phyloP scores from a whole-genome alignment of 495 filamentous ascomycete species.

The Geoglossum glabrum region DNA sequence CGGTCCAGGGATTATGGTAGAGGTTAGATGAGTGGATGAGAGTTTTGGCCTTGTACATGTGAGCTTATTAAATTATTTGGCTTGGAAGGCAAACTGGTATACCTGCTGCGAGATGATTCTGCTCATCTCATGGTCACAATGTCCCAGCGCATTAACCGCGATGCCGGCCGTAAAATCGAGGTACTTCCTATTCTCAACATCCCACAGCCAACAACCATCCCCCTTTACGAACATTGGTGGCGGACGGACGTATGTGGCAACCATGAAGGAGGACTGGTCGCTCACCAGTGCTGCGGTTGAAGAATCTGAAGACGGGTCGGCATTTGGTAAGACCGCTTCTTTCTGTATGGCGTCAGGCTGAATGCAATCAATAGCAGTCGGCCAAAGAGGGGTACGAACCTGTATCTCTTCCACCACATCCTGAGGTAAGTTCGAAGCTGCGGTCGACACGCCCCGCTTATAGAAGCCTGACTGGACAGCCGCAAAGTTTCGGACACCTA shows the following conservation, averaged over 20 bases:
- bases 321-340: constrained; percentile 43
- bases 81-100: not conserved
- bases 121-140: constrained; percentile 55
- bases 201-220: constrained; percentile 70
- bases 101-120: constrained; percentile 60
- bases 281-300: constrained; percentile 50
- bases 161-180: constrained; percentile 92
- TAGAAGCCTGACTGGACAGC: not conserved
- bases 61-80: not conserved
- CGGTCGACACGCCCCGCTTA: not conserved
- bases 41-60: constrained; percentile 52
- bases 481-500: not conserved
- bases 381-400: not conserved
- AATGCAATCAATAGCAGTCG: not conserved
- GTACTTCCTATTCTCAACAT: constrained; percentile 73
- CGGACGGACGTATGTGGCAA: constrained; percentile 86
- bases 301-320: constrained; percentile 65
- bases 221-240: constrained; percentile 74
- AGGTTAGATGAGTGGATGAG: constrained; percentile 84
- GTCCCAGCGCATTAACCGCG: constrained; percentile 82
- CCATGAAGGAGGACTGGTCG: constrained; percentile 66
- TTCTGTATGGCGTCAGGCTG: constrained; percentile 22
- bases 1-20: constrained; percentile 90
- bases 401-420: constrained; percentile 4
- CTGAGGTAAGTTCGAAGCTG: not conserved